Conservation (phyloP, 352 stramenopile species). For the Pythium insidiosum region DNA sequence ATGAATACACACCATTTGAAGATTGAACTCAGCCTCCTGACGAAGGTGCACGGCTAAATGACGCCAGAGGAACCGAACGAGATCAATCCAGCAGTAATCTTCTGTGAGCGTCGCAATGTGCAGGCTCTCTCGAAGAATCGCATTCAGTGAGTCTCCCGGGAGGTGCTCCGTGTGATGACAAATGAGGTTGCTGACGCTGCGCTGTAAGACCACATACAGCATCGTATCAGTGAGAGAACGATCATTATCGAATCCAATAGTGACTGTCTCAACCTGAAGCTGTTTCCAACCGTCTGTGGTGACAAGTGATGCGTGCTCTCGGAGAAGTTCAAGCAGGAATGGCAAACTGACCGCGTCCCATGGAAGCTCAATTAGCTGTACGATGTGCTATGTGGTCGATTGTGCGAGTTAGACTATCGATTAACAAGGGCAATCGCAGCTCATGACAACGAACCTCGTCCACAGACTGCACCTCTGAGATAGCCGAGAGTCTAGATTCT, state of each 20-base stretch:
- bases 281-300: constrained; percentile 34
- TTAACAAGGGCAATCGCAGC: neutral
- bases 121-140: constrained; percentile 55
- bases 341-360: constrained; percentile 46
- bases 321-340: constrained; percentile 49
- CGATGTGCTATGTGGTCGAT: constrained; percentile 53
- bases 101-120: constrained; percentile 27
- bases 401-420: too few relatives aligned
- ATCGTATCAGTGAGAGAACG: too few relatives aligned
- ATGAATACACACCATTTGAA: constrained; percentile 51
- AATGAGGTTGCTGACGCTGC: too few relatives aligned
- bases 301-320: constrained; percentile 37
- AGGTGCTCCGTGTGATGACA: too few relatives aligned
- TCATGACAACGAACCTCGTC: neutral
- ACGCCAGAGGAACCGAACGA: constrained; percentile 39
- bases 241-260: too few relatives aligned
- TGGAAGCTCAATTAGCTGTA: constrained; percentile 53
- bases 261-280: too few relatives aligned
- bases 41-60: constrained; percentile 41
- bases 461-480: too few relatives aligned
- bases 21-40: constrained; percentile 68
- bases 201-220: too few relatives aligned
- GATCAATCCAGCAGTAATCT: constrained; percentile 36
- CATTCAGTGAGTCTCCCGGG: constrained; percentile 21
- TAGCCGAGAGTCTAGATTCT: too few relatives aligned